phyloP scores from a whole-genome alignment of 345 rosid species.

The Fremontodendron californicum region DNA sequence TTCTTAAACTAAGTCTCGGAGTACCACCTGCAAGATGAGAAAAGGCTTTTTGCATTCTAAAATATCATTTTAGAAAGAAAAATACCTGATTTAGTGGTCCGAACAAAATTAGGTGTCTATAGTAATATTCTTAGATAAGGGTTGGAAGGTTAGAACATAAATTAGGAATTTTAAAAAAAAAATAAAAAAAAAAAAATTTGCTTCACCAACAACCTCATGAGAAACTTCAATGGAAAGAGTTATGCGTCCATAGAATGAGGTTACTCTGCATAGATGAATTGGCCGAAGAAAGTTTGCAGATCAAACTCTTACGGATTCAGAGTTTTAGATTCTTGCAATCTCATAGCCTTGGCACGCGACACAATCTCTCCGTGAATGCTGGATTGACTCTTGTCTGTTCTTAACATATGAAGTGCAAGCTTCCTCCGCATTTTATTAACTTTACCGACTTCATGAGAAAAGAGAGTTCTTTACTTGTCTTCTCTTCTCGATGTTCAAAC shows the following conservation, averaged over 20 bases:
- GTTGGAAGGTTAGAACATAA: no score
- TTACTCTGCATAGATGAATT: neutral
- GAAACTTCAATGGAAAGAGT: neutral
- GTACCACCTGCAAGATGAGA: no score
- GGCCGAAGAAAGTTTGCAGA: neutral
- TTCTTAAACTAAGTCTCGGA: no score
- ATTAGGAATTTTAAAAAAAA: no score
- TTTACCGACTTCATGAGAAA: conserved; percentile 71
- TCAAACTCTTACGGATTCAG: conserved; percentile 27
- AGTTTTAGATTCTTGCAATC: conserved; percentile 34
- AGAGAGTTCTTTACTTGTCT: conserved; percentile 84
- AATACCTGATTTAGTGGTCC: no score
- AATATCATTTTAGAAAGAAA: no score
- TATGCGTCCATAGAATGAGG: no score
- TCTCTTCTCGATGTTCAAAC: conserved; percentile 92
- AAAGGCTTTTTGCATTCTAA: no score
- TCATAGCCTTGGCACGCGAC: conserved; percentile 53
- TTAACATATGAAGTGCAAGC: conserved; percentile 68
- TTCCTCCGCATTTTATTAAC: conserved; percentile 64
- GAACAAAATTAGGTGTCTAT: no score
- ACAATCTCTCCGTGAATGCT: conserved; percentile 78
- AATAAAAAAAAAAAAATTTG: no score
- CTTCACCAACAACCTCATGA: neutral
- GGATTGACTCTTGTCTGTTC: conserved; percentile 77
- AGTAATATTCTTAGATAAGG: no score